phyloP scores from a whole-genome alignment of 2,329 filamentous ascomycete species.

The Phialemoniopsis sp. region DNA sequence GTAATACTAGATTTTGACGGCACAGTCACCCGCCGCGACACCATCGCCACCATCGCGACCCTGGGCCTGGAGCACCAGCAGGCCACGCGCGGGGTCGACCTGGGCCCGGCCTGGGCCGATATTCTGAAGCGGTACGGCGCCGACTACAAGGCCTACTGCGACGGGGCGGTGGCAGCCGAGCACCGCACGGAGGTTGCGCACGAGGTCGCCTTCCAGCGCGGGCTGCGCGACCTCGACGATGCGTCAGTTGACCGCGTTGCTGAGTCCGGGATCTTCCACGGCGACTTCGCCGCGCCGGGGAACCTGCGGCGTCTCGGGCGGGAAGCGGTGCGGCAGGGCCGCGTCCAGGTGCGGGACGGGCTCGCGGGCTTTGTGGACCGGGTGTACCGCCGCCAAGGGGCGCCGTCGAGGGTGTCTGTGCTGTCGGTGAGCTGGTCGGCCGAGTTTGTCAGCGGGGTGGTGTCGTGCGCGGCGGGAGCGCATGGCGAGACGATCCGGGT shows the following conservation, averaged over 20 bases:
- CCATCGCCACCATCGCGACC: conserved; percentile 41
- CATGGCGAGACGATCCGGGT: conserved; percentile 19
- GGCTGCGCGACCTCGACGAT: conserved; percentile 37
- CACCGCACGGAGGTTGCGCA: conserved; percentile 25
- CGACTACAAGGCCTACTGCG: conserved; percentile 28
- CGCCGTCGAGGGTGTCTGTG: conserved; percentile 31
- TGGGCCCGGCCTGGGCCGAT: conserved; percentile 35
- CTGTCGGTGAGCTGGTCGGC: conserved; percentile 39
- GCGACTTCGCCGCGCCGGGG: conserved; percentile 18
- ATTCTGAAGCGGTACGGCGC: conserved; percentile 41
- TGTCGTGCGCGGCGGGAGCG: conserved; percentile 17
- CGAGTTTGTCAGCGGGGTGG: conserved; percentile 18
- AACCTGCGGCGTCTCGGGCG: conserved; percentile 31
- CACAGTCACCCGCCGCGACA: conserved; percentile 52
- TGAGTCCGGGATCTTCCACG: conserved; percentile 37
- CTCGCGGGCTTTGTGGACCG: conserved; percentile 26
- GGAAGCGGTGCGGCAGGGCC: conserved; percentile 24
- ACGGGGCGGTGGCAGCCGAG: conserved; percentile 24
- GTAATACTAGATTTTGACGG: conserved; percentile 57
- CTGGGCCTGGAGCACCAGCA: conserved; percentile 33
- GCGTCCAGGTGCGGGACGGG: conserved; percentile 31
- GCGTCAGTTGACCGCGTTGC: conserved; percentile 39
- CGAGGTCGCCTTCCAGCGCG: conserved; percentile 39
- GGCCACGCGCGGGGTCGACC: conserved; percentile 17
- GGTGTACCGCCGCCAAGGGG: not conserved